phyloP scores from a whole-genome alignment of 192 early-diverging fungal species.

The Jimgerdemannia flammicorona region DNA sequence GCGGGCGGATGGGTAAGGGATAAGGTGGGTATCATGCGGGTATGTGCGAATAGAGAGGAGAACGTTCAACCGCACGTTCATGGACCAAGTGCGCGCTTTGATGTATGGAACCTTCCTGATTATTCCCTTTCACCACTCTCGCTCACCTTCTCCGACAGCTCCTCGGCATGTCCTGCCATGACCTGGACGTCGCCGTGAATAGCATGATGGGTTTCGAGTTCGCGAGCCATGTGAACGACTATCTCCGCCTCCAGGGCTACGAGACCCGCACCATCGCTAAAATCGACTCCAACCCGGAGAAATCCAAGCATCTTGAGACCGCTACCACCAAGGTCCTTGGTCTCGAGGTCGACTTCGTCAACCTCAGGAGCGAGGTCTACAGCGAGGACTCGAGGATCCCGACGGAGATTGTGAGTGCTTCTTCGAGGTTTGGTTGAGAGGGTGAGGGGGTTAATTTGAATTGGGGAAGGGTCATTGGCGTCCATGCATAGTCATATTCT shows the following conservation, averaged over 20 bases:
- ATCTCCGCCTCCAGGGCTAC: constrained; percentile 41
- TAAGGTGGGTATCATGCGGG: constrained; percentile 59
- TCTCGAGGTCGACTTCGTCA: constrained; percentile 89
- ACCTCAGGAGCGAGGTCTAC: constrained; percentile 91
- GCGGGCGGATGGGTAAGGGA: constrained; percentile 99
- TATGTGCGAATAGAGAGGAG: neutral
- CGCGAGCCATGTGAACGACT: constrained; percentile 69
- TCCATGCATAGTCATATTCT: neutral
- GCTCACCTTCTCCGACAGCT: constrained; percentile 40
- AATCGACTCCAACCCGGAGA: constrained; percentile 90
- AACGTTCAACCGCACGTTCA: neutral
- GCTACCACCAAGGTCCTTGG: constrained; percentile 84
- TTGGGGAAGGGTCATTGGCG: neutral
- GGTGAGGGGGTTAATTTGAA: neutral
- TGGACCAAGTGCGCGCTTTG: neutral
- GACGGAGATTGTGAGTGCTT: constrained; percentile 43
- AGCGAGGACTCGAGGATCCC: constrained; percentile 80
- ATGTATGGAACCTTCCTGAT: too few species aligned
- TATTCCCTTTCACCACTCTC: too few species aligned
- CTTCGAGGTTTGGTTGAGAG: neutral
- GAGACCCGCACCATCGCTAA: constrained; percentile 60
- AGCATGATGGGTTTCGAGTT: constrained; percentile 92
- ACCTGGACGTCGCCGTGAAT: constrained; percentile 95
- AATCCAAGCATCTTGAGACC: constrained; percentile 97
- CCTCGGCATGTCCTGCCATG: constrained; percentile 80